phyloP scores from a whole-genome alignment of 495 filamentous ascomycete genomes.

The Cryomyces antarcticus region DNA sequence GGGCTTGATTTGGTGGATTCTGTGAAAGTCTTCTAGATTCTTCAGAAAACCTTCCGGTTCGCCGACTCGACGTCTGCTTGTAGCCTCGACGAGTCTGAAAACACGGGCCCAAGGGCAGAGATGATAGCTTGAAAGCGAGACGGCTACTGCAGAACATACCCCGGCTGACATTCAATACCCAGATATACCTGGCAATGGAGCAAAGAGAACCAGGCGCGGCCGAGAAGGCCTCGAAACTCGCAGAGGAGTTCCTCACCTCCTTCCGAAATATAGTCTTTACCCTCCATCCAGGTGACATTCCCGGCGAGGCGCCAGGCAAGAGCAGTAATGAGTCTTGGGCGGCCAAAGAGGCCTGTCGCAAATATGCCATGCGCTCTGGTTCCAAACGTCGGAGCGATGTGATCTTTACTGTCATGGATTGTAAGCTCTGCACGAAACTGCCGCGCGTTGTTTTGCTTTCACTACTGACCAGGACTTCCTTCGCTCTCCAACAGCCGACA shows the following conservation, averaged over 20 bases:
- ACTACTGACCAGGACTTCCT: not conserved
- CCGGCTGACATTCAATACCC: constrained; percentile 4
- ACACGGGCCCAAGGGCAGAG: no score
- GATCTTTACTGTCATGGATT: constrained; percentile 49
- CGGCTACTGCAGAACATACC: not conserved
- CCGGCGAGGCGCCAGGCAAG: constrained; percentile 43
- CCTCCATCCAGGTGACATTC: constrained; percentile 37
- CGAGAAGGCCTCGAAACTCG: constrained; percentile 31
- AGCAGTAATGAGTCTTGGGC: constrained; percentile 50
- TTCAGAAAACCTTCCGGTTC: no score
- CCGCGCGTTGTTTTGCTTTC: not conserved
- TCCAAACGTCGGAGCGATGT: constrained; percentile 27
- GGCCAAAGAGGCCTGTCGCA: constrained; percentile 35
- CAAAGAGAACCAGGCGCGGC: constrained; percentile 31
- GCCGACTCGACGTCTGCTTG: no score
- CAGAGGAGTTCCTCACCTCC: constrained; percentile 32
- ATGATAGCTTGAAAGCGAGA: no score
- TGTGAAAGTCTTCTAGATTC: no score
- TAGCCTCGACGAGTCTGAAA: no score
- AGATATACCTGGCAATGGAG: constrained; percentile 60
- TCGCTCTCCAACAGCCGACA: constrained; percentile 33
- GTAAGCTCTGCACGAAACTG: constrained; percentile 19
- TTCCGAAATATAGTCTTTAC: constrained; percentile 41
- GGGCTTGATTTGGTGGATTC: not conserved
- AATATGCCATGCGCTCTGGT: constrained; percentile 25